Evolutionary conservation across 2,329 filamentous ascomycete genomes (phyloP).

Genomic region (Exophiala bonariae): DNA sequence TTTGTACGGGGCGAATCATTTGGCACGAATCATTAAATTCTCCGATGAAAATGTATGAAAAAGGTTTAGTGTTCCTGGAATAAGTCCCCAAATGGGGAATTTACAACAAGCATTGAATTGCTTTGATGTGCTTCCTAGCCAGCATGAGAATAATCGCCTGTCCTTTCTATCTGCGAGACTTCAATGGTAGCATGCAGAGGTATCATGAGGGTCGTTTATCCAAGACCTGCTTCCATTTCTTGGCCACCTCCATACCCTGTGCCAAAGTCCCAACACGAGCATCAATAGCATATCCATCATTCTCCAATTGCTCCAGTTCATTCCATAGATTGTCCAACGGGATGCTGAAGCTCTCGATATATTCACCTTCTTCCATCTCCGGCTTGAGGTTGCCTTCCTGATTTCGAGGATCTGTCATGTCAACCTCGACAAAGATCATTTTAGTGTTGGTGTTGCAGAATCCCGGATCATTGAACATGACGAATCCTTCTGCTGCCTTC

Average conservation of each 20-base stretch:
- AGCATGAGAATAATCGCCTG: too few species aligned
- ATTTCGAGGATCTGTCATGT: constrained; percentile 69
- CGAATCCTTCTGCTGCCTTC: constrained; percentile 25
- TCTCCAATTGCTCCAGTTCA: constrained; percentile 66
- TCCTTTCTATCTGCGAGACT: too few species aligned
- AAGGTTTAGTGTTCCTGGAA: too few species aligned
- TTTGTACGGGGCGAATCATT: too few species aligned
- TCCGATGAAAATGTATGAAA: too few species aligned
- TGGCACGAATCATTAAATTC: too few species aligned
- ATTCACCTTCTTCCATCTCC: constrained; percentile 75
- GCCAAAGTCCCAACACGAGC: constrained; percentile 75
- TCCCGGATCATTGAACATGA: constrained; percentile 42
- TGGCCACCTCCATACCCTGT: constrained; percentile 74
- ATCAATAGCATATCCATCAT: constrained; percentile 74
- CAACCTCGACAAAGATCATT: constrained; percentile 69
- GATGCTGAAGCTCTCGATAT: constrained; percentile 76
- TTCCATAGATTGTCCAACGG: constrained; percentile 64
- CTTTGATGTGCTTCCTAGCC: too few species aligned
- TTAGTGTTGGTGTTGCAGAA: constrained; percentile 52
- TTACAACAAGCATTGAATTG: too few species aligned
- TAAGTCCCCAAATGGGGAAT: too few species aligned
- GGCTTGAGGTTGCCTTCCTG: constrained; percentile 60
- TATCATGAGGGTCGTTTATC: constrained; percentile 10
- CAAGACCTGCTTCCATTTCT: constrained; percentile 37
- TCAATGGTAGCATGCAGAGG: too few species aligned